Evolutionary conservation across 2,329 filamentous ascomycete genomes (phyloP).

Genomic region (Aspergillus sp.): DNA sequence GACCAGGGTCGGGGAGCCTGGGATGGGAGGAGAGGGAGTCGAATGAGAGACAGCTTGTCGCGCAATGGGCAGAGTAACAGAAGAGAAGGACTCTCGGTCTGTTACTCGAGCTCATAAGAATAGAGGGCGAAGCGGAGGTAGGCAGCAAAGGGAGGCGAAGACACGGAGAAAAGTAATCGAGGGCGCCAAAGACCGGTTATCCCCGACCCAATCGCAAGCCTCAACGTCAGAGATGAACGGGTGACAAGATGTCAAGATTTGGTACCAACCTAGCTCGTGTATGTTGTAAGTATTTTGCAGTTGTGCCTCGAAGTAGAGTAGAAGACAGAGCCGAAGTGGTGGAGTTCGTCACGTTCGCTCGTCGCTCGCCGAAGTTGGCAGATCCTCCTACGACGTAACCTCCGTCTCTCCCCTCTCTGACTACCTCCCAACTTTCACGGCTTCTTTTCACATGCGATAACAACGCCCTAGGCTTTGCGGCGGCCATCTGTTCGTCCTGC

Average conservation of each 20-base stretch:
- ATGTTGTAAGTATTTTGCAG: not conserved
- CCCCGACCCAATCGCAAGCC: slow-evolving; percentile 22
- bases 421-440: not conserved
- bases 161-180: slow-evolving; percentile 17
- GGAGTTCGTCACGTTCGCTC: not conserved
- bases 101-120: slow-evolving; percentile 27
- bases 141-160: slow-evolving; percentile 15
- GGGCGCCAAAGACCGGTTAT: slow-evolving; percentile 30
- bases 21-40: slow-evolving; percentile 27
- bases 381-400: not conserved
- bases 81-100: slow-evolving; percentile 23
- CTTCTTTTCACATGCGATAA: slow-evolving; percentile 28
- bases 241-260: not conserved
- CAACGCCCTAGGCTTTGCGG: slow-evolving; percentile 29
- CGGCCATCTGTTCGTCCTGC: slow-evolving; percentile 29
- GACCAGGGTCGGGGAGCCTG: slow-evolving; percentile 34
- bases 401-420: not conserved
- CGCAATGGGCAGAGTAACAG: slow-evolving; percentile 25
- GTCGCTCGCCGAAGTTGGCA: slow-evolving; percentile 16
- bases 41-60: slow-evolving; percentile 35
- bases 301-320: not conserved
- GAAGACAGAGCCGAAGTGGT: not conserved
- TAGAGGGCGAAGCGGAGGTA: slow-evolving; percentile 3
- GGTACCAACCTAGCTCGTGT: too few relatives aligned
- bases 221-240: slow-evolving; percentile 1